A percentile compares a stretch with the other conserved stretches of the same genome.
phyloP scores from a whole-genome alignment of 441 rosid species.

The Erodium trifolium region DNA sequence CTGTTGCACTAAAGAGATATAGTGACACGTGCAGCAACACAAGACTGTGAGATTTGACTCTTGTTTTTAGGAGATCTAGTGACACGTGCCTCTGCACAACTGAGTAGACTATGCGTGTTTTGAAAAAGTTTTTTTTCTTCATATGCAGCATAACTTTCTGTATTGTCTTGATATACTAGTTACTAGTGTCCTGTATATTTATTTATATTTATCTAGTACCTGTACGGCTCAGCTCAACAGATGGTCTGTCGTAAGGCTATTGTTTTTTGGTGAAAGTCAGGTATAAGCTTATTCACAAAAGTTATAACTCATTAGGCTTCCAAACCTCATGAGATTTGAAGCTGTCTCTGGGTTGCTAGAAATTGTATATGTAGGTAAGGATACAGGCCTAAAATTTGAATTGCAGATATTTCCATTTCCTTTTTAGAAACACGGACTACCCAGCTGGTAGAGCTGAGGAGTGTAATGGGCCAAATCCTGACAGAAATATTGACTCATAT shows the following conservation, averaged over 20 bases:
- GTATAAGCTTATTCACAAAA: not conserved
- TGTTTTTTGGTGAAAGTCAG: not conserved
- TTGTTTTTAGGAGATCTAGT: constrained; percentile 2
- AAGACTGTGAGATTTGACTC: not conserved
- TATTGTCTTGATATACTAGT: not conserved
- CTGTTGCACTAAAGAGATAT: not conserved
- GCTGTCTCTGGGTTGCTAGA: not conserved
- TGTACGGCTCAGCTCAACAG: not conserved
- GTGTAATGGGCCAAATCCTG: not conserved
- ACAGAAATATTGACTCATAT: not conserved
- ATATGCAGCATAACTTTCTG: not conserved
- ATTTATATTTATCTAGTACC: not conserved
- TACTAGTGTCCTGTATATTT: not conserved
- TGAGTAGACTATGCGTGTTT: not conserved
- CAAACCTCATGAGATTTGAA: not conserved
- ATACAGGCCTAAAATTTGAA: not conserved
- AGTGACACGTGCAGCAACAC: too few species aligned
- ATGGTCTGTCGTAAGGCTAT: not conserved
- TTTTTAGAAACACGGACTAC: not conserved
- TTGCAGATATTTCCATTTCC: not conserved
- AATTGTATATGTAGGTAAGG: not conserved
- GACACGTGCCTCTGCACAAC: constrained; percentile 1
- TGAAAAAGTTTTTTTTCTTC: not conserved
- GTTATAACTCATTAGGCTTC: not conserved
- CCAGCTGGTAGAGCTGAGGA: not conserved